These are phyloP conservation scores for Sporormia fimetaria DNA, from an alignment of 495 filamentous ascomycete species.

Conservation along the genomic window DNA sequence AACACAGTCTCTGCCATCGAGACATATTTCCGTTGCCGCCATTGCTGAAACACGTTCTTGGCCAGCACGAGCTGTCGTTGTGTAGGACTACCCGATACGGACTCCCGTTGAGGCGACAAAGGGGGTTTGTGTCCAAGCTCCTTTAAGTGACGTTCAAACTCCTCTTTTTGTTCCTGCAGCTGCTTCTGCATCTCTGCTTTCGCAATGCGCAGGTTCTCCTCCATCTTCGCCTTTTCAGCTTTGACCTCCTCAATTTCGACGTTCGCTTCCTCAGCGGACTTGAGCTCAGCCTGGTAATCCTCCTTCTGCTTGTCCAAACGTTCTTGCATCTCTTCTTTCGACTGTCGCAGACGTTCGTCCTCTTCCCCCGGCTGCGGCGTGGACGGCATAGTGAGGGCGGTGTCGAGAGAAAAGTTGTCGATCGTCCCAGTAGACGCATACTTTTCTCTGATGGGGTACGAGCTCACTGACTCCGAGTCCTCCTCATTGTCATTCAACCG, in stretches of 20 bases:
- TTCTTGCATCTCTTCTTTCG: slow-evolving; percentile 76
- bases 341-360: slow-evolving; percentile 59
- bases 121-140: slow-evolving; percentile 41
- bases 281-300: slow-evolving; percentile 70
- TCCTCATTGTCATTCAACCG: slow-evolving; percentile 51
- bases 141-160: slow-evolving; percentile 59
- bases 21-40: slow-evolving; percentile 78
- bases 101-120: slow-evolving; percentile 2
- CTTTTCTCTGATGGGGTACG: slow-evolving; percentile 83
- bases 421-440: slow-evolving; percentile 92
- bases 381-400: slow-evolving; percentile 82
- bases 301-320: slow-evolving; percentile 81
- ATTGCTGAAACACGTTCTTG: slow-evolving; percentile 53
- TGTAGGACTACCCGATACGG: slow-evolving; percentile 48
- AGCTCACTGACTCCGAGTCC: slow-evolving; percentile 78
- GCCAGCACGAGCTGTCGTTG: slow-evolving; percentile 60
- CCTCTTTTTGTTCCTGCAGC: slow-evolving; percentile 39
- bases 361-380: slow-evolving; percentile 70
- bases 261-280: slow-evolving; percentile 61
- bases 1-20: slow-evolving; percentile 89
- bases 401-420: slow-evolving; percentile 95
- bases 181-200: slow-evolving; percentile 71
- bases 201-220: slow-evolving; percentile 61
- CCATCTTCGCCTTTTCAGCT: slow-evolving; percentile 78
- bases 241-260: slow-evolving; percentile 75